Evolutionary conservation across 1,284 basidiomycete genomes (phyloP).

Genomic region (Heterobasidion irregulare): DNA sequence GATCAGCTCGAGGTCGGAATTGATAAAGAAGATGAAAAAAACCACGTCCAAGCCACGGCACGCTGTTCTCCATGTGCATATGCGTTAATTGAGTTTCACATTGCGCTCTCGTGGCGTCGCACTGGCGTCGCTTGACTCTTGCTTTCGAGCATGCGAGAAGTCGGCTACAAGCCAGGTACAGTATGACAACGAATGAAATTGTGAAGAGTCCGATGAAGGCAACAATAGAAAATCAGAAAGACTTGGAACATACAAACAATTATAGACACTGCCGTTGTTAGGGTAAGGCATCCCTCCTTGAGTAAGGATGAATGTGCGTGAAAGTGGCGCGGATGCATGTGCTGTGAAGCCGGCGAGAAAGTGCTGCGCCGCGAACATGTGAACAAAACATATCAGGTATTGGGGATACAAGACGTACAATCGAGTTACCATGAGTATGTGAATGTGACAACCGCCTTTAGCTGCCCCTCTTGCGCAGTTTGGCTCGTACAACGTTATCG

Average conservation of each 20-base stretch:
- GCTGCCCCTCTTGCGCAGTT: conserved; percentile 15
- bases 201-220: neutral
- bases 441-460: neutral
- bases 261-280: neutral
- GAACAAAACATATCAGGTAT: neutral
- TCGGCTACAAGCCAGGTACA: neutral
- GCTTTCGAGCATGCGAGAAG: neutral
- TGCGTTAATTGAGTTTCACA: too few relatives aligned
- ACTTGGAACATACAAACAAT: neutral
- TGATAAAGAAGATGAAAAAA: too few relatives aligned
- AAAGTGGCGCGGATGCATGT: neutral
- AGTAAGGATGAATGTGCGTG: neutral
- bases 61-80: too few relatives aligned
- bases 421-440: neutral
- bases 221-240: neutral
- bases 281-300: neutral
- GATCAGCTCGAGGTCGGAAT: too few relatives aligned
- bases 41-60: too few relatives aligned
- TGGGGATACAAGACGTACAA: neutral
- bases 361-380: neutral
- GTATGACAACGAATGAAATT: neutral
- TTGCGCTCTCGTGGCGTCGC: neutral
- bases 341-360: neutral
- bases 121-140: neutral
- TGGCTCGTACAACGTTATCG: conserved; percentile 56